phyloP scores from a whole-genome alignment of 768 basidiomycete genomes.

The Dioszegia hungarica region DNA sequence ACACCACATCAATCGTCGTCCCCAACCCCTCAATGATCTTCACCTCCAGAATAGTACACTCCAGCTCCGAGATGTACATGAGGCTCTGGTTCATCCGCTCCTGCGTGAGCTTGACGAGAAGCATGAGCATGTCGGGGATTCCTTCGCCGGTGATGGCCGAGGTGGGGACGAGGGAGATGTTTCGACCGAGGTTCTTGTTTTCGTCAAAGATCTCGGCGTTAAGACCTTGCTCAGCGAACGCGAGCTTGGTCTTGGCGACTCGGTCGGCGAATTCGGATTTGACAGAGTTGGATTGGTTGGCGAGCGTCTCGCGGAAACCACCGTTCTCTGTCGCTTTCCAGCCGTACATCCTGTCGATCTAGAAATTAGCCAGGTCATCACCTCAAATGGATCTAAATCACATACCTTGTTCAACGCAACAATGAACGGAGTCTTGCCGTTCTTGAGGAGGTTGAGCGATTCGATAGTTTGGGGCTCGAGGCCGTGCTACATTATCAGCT shows the following conservation, averaged over 20 bases:
- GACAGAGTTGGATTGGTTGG: slow-evolving; percentile 69
- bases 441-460: slow-evolving; percentile 82
- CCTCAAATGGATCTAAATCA: background rate
- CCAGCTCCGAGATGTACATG: slow-evolving; percentile 96
- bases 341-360: slow-evolving; percentile 98
- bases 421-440: slow-evolving; percentile 96
- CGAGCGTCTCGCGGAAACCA: slow-evolving; percentile 84
- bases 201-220: slow-evolving; percentile 95
- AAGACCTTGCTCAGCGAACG: slow-evolving; percentile 95
- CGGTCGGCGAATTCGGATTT: slow-evolving; percentile 91
- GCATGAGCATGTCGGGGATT: slow-evolving; percentile 98
- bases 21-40: slow-evolving; percentile 98
- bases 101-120: slow-evolving; percentile 93
- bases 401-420: slow-evolving; percentile 72
- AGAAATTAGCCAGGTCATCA: slow-evolving; percentile 48
- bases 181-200: slow-evolving; percentile 89
- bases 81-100: slow-evolving; percentile 94
- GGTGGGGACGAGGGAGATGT: slow-evolving; percentile 94
- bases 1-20: slow-evolving; percentile 92
- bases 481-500: slow-evolving; percentile 63
- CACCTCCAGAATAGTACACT: slow-evolving; percentile 97
- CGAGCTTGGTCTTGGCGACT: slow-evolving; percentile 73
- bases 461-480: slow-evolving; percentile 97
- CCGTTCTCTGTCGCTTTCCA: slow-evolving; percentile 90
- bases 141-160: slow-evolving; percentile 98